phyloP scores from a whole-genome alignment of 495 filamentous ascomycete species.

The Cercophora scortea region DNA sequence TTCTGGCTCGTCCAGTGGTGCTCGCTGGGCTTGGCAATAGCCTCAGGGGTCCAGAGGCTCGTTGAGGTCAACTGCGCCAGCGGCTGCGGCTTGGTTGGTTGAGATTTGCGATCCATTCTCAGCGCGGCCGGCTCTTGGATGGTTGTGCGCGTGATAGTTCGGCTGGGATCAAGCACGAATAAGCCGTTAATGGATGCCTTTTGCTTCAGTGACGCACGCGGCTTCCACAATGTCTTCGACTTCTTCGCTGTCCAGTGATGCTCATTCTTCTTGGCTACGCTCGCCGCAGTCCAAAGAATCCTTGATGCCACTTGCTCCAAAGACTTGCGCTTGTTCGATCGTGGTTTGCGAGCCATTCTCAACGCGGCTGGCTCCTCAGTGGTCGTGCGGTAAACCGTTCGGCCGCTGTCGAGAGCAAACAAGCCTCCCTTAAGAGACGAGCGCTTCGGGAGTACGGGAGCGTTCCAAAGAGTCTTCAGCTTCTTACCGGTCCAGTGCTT shows the following conservation, averaged over 20 bases:
- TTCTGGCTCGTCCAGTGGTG: constrained; percentile 23
- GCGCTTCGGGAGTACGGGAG: neutral
- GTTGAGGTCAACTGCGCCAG: constrained; percentile 21
- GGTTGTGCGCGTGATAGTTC: constrained; percentile 22
- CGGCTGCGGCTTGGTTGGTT: constrained; percentile 16
- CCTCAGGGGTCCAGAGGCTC: constrained; percentile 20
- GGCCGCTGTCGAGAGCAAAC: constrained; percentile 14
- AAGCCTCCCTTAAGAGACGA: constrained; percentile 6
- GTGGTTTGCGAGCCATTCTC: constrained; percentile 18
- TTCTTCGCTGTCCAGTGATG: constrained; percentile 16
- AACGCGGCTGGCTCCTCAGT: constrained; percentile 27
- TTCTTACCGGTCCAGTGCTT: too few relatives aligned
- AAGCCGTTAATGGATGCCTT: constrained; percentile 6
- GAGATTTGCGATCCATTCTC: constrained; percentile 19
- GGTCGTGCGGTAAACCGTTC: constrained; percentile 24
- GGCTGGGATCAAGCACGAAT: constrained; percentile 12
- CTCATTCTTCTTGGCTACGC: constrained; percentile 4
- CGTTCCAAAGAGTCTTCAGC: neutral
- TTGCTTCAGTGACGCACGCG: neutral
- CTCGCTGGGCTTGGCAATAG: constrained; percentile 4
- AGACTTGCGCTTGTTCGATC: constrained; percentile 7
- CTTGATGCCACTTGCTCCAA: constrained; percentile 19
- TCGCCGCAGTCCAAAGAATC: constrained; percentile 21
- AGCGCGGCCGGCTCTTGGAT: constrained; percentile 26
- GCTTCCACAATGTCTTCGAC: too few relatives aligned